Evolutionary conservation across 768 basidiomycete genomes (phyloP), one percentile per base, ranked within the genome.

Genomic region (Pleurotus tuber-regium): DNA sequence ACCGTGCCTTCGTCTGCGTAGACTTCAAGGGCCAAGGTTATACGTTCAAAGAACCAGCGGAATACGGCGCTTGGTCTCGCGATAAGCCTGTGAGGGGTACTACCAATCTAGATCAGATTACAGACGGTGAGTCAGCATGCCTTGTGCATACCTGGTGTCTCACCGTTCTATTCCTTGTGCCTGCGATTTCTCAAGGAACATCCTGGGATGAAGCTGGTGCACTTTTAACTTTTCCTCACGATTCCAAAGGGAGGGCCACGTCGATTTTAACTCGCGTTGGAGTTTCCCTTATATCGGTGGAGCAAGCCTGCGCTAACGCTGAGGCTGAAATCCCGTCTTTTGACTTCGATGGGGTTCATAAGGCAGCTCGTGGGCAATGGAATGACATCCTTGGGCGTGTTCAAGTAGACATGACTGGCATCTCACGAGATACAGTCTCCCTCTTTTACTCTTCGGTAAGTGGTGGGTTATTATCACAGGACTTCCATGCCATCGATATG

Each of bases 221-320:
- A 1, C 57, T 83, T 8, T 64, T 82, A 43, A 78, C 78, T 0
- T 83, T 82, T 65, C 62, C 61, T 1, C 78, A 74, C 3, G 66
- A 71, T 16, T 71, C 74, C 0, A 49, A 58, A 3, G 58, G 62
- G 12, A 44, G 54, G 10, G 51, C 59, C 7, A 78, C 76, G 0
- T 67, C 72, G 1, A 78, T 86, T 52, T 68, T 82, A n/a, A 80
- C 71, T 1, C 78, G 83, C n/a, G 75, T 80, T 2, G 83, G 84
- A n/a, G 75, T 86, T 3, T 84, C 83, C 1, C 75, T 85, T 55
- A 79, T 84, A 46, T 84, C 83, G 3, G 68, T 70, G n/a, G 71
- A 71, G 1, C 83, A 84, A 57, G 84, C 84, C 0, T 86, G 83
- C 58, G 57, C 65, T 3, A 84, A 82, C 54, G 83, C 83, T 2